Evolutionary conservation across 129 eudicot species (phyloP).

Genomic region (Lactuca sativa): DNA sequence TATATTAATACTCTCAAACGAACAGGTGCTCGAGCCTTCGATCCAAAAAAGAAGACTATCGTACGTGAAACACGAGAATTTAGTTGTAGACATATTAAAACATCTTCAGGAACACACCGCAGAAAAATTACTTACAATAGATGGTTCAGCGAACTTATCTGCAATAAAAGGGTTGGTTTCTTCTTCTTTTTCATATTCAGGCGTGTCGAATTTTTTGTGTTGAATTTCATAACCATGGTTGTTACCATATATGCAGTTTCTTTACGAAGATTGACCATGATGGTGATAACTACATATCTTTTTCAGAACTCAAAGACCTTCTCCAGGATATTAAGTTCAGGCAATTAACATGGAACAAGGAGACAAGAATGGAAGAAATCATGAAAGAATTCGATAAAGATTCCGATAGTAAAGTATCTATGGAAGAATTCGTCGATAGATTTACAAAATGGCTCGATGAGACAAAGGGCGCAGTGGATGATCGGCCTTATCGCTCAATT

Average conservation of each 20-base stretch:
- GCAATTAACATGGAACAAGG: slow-evolving; percentile 48
- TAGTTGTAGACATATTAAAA: slow-evolving; percentile 60
- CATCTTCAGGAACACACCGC: slow-evolving; percentile 52
- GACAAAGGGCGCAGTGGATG: slow-evolving; percentile 50
- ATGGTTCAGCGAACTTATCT: slow-evolving; percentile 54
- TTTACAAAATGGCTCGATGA: slow-evolving; percentile 68
- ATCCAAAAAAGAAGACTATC: slow-evolving; percentile 62
- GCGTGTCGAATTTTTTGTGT: background rate
- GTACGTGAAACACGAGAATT: slow-evolving; percentile 68
- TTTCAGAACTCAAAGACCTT: slow-evolving; percentile 60
- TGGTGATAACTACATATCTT: slow-evolving; percentile 51
- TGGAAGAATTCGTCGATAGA: slow-evolving; percentile 64
- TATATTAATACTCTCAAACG: background rate
- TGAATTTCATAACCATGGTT: background rate
- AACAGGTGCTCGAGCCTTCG: slow-evolving; percentile 77
- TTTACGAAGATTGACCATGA: slow-evolving; percentile 57
- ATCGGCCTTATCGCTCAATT: slow-evolving; percentile 54
- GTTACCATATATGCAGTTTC: slow-evolving; percentile 39
- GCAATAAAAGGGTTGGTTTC: slow-evolving; percentile 45
- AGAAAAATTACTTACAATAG: slow-evolving; percentile 52
- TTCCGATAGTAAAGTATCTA: slow-evolving; percentile 50
- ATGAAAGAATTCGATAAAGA: slow-evolving; percentile 58
- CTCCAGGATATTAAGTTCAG: slow-evolving; percentile 47
- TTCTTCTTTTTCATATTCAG: background rate
- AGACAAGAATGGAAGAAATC: slow-evolving; percentile 46